Evolutionary conservation across 73 alveolate genomes (phyloP).

Genomic region (Paraurostyla sp.): DNA sequence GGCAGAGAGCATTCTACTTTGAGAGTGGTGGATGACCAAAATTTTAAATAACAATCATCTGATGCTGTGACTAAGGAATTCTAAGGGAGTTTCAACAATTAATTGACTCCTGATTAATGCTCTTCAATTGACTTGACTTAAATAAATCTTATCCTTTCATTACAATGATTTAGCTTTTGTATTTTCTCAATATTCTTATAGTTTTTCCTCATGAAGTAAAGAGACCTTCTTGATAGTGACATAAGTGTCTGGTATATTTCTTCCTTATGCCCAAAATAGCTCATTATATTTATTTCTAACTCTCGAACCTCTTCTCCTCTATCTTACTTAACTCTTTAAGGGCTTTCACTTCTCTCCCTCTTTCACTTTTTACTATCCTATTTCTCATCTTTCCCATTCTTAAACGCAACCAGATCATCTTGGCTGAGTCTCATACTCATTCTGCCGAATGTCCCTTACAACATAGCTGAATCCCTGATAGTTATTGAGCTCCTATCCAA

Average conservation of each 20-base stretch:
- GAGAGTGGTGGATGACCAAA: slow-evolving; percentile 32
- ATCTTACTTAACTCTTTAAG: neutral
- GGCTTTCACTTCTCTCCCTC: slow-evolving; percentile 23
- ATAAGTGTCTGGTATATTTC: slow-evolving; percentile 28
- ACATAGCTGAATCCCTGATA: no score
- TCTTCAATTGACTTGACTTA: slow-evolving; percentile 33
- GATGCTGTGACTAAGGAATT: slow-evolving; percentile 50
- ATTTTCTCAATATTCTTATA: slow-evolving; percentile 7
- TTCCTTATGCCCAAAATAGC: slow-evolving; percentile 38
- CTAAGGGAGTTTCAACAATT: neutral
- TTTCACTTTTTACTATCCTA: no score
- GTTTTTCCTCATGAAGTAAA: slow-evolving; percentile 26
- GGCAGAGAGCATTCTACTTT: slow-evolving; percentile 9
- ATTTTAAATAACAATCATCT: slow-evolving; percentile 50
- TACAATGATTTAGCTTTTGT: neutral
- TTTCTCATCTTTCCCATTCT: no score
- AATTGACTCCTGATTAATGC: slow-evolving; percentile 47
- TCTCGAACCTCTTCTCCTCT: neutral
- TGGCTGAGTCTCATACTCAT: no score
- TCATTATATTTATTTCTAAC: slow-evolving; percentile 37
- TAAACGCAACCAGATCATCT: no score
- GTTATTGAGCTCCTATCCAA: no score
- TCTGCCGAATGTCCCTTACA: no score
- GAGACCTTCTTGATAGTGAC: slow-evolving; percentile 9
- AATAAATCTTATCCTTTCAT: slow-evolving; percentile 34